Base-by-base conservation (phyloP, 2,329 filamentous ascomycete genomes). In the Didymellaceae sp. region DNA sequence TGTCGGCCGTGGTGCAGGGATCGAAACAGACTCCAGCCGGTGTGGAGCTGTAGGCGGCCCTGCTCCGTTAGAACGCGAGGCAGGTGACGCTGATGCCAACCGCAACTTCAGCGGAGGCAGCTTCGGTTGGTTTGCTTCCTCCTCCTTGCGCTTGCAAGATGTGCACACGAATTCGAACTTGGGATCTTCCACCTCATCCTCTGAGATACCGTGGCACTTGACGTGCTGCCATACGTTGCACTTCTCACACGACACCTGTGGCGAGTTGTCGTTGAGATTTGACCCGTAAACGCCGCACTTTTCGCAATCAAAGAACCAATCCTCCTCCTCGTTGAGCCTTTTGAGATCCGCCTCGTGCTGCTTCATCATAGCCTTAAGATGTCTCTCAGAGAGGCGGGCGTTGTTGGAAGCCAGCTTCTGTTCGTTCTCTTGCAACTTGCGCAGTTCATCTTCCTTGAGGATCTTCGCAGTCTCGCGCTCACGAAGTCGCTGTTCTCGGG, bases 171-270 rank as follows among this genome's bases (percentile, higher is more conserved):
- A 96, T 54, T 90, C 86, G 65, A 97, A 97, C 59, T 95, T 89
- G 11, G 59, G 43, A 26, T 65, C 52, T 58, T 96, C 93, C 0
- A 91, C 92, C 55, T 92, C 88, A 52, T 82, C 77, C 63, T 95
- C 84, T 35, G 83, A 82, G 57, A 97, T 89, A 31, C 87, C 88
- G 52, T 96, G 83, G 68, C 94, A 99, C 64, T 89, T 90, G 78
- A 91, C 96, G 69, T 99, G 94, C 71, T 97, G 93, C 94, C 94
- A 99, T 38, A 96, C 87, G 68, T 88, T 95, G 78, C 94, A 99
- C 60, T 82, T 86, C 68, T 99, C 94, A 74, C 94, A 99, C 21
- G 92, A 89, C 58, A 99, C 86, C 70, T 91, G 96, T 69, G 96
- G 92, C 6, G 90, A 88, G 26, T 94, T 94, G 70, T 97, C 94